phyloP scores from a whole-genome alignment of 306 rosid species.

The Dryas alaskensis region DNA sequence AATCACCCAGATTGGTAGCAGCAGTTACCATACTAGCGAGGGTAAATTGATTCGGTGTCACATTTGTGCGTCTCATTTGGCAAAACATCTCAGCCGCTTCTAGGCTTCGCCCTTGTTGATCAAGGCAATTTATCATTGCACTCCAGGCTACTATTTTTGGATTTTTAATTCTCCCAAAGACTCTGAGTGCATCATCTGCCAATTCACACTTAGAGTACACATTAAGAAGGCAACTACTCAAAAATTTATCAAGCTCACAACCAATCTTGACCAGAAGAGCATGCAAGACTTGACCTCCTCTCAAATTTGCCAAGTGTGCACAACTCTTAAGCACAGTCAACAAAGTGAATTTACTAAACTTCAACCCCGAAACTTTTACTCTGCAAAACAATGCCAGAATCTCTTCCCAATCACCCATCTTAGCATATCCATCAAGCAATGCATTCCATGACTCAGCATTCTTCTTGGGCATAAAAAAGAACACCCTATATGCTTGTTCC shows the following conservation, averaged over 20 bases:
- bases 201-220: slow-evolving; percentile 34
- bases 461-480: no score
- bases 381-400: slow-evolving; percentile 21
- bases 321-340: slow-evolving; percentile 30
- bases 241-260: slow-evolving; percentile 26
- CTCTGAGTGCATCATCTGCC: slow-evolving; percentile 31
- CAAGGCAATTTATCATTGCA: slow-evolving; percentile 37
- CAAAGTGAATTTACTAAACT: slow-evolving; percentile 21
- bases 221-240: slow-evolving; percentile 32
- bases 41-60: slow-evolving; percentile 18
- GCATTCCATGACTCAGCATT: not conserved
- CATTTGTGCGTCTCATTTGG: slow-evolving; percentile 19
- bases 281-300: slow-evolving; percentile 33
- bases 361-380: slow-evolving; percentile 19
- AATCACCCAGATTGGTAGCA: slow-evolving; percentile 18
- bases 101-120: slow-evolving; percentile 34
- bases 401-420: slow-evolving; percentile 18
- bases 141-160: slow-evolving; percentile 39
- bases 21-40: slow-evolving; percentile 23
- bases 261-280: slow-evolving; percentile 25
- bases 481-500: slow-evolving; percentile 23
- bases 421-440: slow-evolving; percentile 31
- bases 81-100: slow-evolving; percentile 25
- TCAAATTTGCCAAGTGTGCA: slow-evolving; percentile 19
- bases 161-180: slow-evolving; percentile 20